Percentiles rank a stretch among this genome's conserved stretches.
These are phyloP conservation scores for Halenospora varia DNA, from an alignment of 495 filamentous ascomycete species.

Conservation along the genomic window DNA sequence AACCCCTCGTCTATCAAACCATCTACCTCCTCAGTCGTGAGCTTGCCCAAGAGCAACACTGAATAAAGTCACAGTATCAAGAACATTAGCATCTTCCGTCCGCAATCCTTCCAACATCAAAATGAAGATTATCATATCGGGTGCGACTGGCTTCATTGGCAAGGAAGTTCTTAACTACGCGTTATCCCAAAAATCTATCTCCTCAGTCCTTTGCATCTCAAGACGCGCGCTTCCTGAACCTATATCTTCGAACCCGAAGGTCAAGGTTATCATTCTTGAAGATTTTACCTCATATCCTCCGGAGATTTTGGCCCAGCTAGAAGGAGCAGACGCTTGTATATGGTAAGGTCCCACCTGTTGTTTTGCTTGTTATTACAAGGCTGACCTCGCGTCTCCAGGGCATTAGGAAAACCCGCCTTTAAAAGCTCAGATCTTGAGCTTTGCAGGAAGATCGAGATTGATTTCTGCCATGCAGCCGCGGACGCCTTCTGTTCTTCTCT, in stretches of 20 bases:
- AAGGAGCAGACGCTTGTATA: slow-evolving; percentile 23
- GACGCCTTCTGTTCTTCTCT: slow-evolving; percentile 12
- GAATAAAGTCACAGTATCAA: too few relatives aligned
- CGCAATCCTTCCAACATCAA: background rate
- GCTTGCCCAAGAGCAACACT: too few relatives aligned
- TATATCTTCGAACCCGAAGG: slow-evolving; percentile 20
- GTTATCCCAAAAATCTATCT: slow-evolving; percentile 19
- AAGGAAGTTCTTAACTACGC: slow-evolving; percentile 20
- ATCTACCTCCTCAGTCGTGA: too few relatives aligned
- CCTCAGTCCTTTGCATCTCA: slow-evolving; percentile 22
- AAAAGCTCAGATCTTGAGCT: background rate
- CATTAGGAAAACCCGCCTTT: slow-evolving; percentile 17
- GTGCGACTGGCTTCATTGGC: slow-evolving; percentile 25
- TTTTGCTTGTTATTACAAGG: too few relatives aligned
- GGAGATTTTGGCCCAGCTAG: slow-evolving; percentile 17
- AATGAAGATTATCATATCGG: slow-evolving; percentile 28
- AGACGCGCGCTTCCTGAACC: slow-evolving; percentile 20
- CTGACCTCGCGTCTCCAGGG: too few relatives aligned
- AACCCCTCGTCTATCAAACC: too few relatives aligned
- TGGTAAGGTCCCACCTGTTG: too few relatives aligned
- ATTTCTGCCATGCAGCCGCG: slow-evolving; percentile 18
- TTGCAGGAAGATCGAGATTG: slow-evolving; percentile 13
- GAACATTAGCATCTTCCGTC: too few relatives aligned
- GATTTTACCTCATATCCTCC: slow-evolving; percentile 25
- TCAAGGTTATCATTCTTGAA: slow-evolving; percentile 16